Percentiles rank a stretch among this genome's conserved stretches.
These are phyloP conservation scores for Trichomonascaceae sp. DNA, from an alignment of 1,139 yeast species.

Conservation along the genomic window DNA sequence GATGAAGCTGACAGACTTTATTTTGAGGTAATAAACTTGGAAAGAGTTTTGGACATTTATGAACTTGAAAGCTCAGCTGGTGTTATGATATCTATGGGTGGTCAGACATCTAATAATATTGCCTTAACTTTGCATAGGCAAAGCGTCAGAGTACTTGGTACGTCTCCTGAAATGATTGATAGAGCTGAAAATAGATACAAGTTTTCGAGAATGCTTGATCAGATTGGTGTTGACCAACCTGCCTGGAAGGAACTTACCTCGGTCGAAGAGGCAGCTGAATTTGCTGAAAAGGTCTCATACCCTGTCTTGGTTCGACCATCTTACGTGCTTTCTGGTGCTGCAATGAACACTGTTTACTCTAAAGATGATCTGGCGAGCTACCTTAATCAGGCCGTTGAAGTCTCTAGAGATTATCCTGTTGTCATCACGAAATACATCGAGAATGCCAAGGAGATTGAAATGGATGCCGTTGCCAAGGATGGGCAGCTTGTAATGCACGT, in stretches of 20 bases:
- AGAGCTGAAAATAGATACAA: constrained; percentile 97
- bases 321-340: constrained; percentile 96
- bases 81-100: constrained; percentile 97
- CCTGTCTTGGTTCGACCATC: constrained; percentile 98
- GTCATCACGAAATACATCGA: constrained; percentile 96
- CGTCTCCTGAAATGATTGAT: constrained; percentile 97
- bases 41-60: constrained; percentile 91
- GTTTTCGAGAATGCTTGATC: constrained; percentile 95
- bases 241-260: constrained; percentile 99
- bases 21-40: constrained; percentile 92
- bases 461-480: constrained; percentile 97
- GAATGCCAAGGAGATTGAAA: constrained; percentile 96
- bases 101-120: constrained; percentile 96
- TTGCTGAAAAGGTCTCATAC: constrained; percentile 85
- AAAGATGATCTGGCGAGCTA: constrained; percentile 83
- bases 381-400: constrained; percentile 91
- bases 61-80: constrained; percentile 89
- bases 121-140: constrained; percentile 92
- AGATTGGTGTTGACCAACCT: constrained; percentile 97
- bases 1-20: constrained; percentile 97
- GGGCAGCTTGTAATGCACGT: constrained; percentile 96
- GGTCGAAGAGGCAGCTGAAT: constrained; percentile 84
- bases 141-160: constrained; percentile 91
- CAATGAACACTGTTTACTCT: constrained; percentile 95
- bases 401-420: constrained; percentile 96